Evolutionary conservation across 2,329 filamentous ascomycete species (phyloP).

Genomic region (Salinomyces thailandicus): DNA sequence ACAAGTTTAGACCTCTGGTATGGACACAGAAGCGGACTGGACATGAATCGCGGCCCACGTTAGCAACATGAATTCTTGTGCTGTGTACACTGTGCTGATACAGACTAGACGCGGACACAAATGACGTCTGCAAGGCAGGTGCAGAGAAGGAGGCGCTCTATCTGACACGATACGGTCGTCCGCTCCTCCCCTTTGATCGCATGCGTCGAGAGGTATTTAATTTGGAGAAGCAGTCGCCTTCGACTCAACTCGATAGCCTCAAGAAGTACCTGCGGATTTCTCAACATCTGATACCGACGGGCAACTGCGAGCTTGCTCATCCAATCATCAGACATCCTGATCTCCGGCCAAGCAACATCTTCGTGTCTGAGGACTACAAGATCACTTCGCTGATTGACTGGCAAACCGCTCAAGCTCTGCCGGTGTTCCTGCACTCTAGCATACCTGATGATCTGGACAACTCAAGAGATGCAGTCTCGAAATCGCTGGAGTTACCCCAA

Average conservation of each 20-base stretch:
- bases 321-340: slow-evolving; percentile 28
- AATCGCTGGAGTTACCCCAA: slow-evolving; percentile 11
- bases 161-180: slow-evolving; percentile 19
- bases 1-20: slow-evolving; percentile 22
- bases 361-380: slow-evolving; percentile 23
- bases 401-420: slow-evolving; percentile 8
- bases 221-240: slow-evolving; percentile 9
- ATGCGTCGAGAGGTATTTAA: slow-evolving; percentile 22
- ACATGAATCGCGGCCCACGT: slow-evolving; percentile 23
- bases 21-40: slow-evolving; percentile 17
- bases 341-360: slow-evolving; percentile 26
- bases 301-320: slow-evolving; percentile 6
- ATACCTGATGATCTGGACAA: slow-evolving; percentile 31
- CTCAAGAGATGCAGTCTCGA: slow-evolving; percentile 23
- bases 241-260: slow-evolving; percentile 19
- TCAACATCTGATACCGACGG: slow-evolving; percentile 10
- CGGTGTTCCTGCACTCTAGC: slow-evolving; percentile 9
- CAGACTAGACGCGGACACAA: slow-evolving; percentile 10
- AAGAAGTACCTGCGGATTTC: slow-evolving; percentile 22
- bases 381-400: slow-evolving; percentile 22
- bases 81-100: not conserved
- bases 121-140: slow-evolving; percentile 16
- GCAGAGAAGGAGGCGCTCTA: slow-evolving; percentile 25
- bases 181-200: slow-evolving; percentile 24
- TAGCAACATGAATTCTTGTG: slow-evolving; percentile 8